Conservation (phyloP, 495 filamentous ascomycete genomes). For the Sordaria brevicollis region DNA sequence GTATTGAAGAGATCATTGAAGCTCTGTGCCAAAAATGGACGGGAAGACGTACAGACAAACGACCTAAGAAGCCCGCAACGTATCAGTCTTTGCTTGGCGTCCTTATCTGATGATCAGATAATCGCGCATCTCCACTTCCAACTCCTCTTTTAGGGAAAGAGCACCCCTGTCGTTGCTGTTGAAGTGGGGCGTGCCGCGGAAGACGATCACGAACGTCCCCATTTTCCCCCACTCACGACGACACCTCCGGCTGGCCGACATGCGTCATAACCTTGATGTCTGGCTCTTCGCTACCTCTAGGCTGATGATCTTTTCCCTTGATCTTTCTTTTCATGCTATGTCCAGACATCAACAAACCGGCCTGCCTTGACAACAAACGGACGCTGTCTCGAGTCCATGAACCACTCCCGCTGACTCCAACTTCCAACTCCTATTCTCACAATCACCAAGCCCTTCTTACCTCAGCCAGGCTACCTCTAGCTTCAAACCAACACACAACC, state of each 20-base stretch:
- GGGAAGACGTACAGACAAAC: not conserved
- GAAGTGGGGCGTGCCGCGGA: not conserved
- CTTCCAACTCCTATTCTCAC: not conserved
- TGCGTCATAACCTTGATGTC: not conserved
- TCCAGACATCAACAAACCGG: not conserved
- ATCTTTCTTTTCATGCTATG: not conserved
- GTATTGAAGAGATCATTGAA: not conserved
- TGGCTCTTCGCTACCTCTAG: not conserved
- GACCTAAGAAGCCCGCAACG: too few species aligned
- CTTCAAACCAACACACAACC: not conserved
- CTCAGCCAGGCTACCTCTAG: too few species aligned
- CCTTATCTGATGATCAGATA: not conserved
- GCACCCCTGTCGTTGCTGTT: not conserved
- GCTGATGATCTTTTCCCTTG: not conserved
- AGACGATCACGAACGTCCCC: not conserved
- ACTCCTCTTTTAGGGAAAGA: not conserved
- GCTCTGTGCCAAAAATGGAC: not conserved
- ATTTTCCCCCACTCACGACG: not conserved
- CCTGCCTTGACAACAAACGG: not conserved
- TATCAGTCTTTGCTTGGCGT: too few species aligned
- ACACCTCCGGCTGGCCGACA: not conserved
- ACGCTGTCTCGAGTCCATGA: not conserved
- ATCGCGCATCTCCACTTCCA: not conserved
- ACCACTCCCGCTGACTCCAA: not conserved
- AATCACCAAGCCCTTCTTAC: not conserved